Base-by-base conservation (phyloP, 768 basidiomycete genomes). In the Clitopilus passeckerianus region DNA sequence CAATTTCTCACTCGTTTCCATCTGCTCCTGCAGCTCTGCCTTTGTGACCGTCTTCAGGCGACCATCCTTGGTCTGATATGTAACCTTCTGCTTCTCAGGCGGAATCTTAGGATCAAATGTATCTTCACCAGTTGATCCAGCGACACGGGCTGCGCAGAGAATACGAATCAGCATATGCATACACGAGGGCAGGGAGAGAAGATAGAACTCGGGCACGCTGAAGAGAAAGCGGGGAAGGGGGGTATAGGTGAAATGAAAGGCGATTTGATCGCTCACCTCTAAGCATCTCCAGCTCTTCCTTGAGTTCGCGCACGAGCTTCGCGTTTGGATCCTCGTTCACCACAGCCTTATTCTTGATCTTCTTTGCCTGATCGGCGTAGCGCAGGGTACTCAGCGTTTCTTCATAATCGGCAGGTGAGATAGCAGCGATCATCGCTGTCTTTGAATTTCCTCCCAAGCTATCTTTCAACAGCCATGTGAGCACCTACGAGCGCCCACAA, bases 261-360 rank as follows among this genome's bases (percentile, higher is more conserved):
- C 71, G 70, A 67, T 71, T 59, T 60, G 63, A 67, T 70, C 77
- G 46, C 46, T 68, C 73, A 87, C 89, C 89, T 80, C 94, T 84
- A 52, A 98, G 88, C 76, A 91, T 80, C 71, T 96, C 93, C 46
- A 99, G 79, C 75, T 99, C 97, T 77, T 98, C 97, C 75, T 98
- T 99, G 72, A 99, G 90, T 74, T 98, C 96, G 53, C 95, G 89
- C 59, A 99, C 95, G 59, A 99, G 89, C 78, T 94, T 98, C 69
- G 96, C 96, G 67, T 98, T 99, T 33, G 97, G 97, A 82, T 99
- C 97, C 77, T 99, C 97, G 75, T 99, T 99, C 64, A 99, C 92
- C 60, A 98, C 86, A 15, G 97, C 96, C 78, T 98, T 96, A 75
- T 98, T 99, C 87, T 95, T 98, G 76, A 99, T 99, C 87, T 96